A percentile compares a stretch with the other conserved stretches of the same genome.
Conservation (phyloP, 139 green algal species). For the Chlorella vulgaris region DNA sequence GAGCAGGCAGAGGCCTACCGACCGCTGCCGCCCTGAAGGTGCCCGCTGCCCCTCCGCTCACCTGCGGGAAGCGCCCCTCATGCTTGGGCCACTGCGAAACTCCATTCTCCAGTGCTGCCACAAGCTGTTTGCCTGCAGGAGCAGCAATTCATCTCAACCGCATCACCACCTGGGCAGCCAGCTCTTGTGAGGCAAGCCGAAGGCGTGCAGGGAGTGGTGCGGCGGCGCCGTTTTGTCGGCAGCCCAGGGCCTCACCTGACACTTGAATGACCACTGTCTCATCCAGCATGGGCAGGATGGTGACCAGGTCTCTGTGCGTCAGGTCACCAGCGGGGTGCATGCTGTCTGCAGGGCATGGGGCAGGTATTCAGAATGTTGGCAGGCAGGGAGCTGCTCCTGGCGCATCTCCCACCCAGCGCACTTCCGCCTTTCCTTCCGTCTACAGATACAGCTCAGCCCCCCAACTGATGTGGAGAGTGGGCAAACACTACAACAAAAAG, state of each 20-base stretch:
- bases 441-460: no score
- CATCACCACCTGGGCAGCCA: no score
- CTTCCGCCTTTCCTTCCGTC: no score
- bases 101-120: slow-evolving; percentile 69
- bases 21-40: no score
- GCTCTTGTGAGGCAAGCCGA: not conserved
- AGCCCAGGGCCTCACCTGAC: slow-evolving; percentile 2
- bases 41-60: no score
- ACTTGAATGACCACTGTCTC: slow-evolving; percentile 38
- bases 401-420: no score
- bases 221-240: not conserved
- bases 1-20: no score
- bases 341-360: not conserved
- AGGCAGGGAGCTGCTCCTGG: no score
- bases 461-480: no score
- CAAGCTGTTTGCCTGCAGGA: slow-evolving; percentile 47
- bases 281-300: slow-evolving; percentile 76
- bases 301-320: slow-evolving; percentile 54
- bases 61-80: slow-evolving; percentile 75
- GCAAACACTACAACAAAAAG: no score
- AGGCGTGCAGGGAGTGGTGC: not conserved
- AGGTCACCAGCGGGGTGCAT: slow-evolving; percentile 28
- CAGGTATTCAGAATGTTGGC: not conserved
- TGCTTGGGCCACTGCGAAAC: slow-evolving; percentile 65
- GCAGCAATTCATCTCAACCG: no score